Conservation (phyloP, 768 basidiomycete genomes). For the Collybia nuda region DNA sequence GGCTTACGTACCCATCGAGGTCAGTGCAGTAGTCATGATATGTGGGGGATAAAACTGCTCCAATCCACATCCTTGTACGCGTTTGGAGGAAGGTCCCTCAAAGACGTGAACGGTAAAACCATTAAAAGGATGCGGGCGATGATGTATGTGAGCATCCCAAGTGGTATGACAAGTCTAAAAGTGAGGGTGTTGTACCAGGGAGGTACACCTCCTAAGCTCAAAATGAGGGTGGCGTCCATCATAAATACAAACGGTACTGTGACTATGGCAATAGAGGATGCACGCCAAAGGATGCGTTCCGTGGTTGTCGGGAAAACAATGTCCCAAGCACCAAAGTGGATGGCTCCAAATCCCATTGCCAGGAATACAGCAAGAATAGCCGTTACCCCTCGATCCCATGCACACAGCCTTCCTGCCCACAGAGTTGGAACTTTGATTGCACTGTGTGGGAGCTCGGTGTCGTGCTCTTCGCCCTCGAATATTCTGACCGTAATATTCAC, state of each 20-base stretch:
- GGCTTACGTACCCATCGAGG: too few relatives aligned
- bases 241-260: conserved; percentile 4
- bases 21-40: too few relatives aligned
- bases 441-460: neutral
- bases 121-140: neutral
- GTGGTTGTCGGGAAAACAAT: conserved; percentile 15
- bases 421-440: too few relatives aligned
- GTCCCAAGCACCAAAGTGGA: conserved; percentile 19
- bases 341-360: conserved; percentile 14
- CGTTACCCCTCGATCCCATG: neutral
- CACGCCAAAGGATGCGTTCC: conserved; percentile 20
- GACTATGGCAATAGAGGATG: conserved; percentile 10
- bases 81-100: neutral
- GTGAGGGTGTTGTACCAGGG: neutral
- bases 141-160: neutral
- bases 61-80: neutral
- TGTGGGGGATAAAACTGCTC: neutral
- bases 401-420: too few relatives aligned
- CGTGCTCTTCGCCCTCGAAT: neutral
- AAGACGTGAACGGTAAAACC: neutral
- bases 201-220: neutral
- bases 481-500: too few relatives aligned
- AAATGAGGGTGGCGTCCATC: too few relatives aligned
- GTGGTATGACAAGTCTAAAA: too few relatives aligned
- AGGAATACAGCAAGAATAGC: neutral